Base-by-base conservation (phyloP, 1,139 yeast genomes). In the Taiozyma sp. region DNA sequence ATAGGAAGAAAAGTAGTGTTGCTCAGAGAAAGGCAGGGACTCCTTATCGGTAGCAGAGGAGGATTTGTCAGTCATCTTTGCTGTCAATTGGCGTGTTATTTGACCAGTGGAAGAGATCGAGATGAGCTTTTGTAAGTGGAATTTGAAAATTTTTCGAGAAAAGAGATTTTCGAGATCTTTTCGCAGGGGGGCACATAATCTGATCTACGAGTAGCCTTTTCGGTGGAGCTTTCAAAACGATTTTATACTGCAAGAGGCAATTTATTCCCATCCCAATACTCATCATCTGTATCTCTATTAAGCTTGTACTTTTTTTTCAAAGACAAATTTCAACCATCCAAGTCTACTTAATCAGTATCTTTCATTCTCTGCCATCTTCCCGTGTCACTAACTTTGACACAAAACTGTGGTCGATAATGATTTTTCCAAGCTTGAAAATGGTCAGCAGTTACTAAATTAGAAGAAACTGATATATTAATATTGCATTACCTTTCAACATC, bases 1-100 rank as follows among this genome's bases (percentile, higher is more conserved):
- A 65, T 93, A 93, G 4, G 98, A 92, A 48, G 87, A 81, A 74
- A 93, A 93, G 73, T 93, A 93, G 68, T 92, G 98, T 48, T 61
- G 65, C 47, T 62, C 65, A 12, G 57, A 36, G 80, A 81, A 50
- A 70, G 69, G 58, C 71, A 79, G 60, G 68, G 81, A 5, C 75
- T 78, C 48, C 73, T 71, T 47, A 72, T 75, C 64, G 69, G 70
- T 81, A 70, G 79, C 52, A 22, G 64, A 60, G 27, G 41, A 38
- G 14, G 23, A 19, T 22, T 38, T 38, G 14, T 38, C 41, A 22
- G 41, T 38, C 41, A 38, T 38, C 8, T 36, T 38, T 19, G 14
- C 19, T n/a, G 14, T 19, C 24, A 38, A 38, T 38, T 38, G 24
- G 8, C 16, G 34, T 28, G 13, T 24, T 24, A 24, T 24, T 24